Percentiles rank a stretch among this genome's conserved stretches.
These are phyloP conservation scores for Eutrema heterophyllum DNA, from an alignment of 345 rosid species.

Conservation along the genomic window DNA sequence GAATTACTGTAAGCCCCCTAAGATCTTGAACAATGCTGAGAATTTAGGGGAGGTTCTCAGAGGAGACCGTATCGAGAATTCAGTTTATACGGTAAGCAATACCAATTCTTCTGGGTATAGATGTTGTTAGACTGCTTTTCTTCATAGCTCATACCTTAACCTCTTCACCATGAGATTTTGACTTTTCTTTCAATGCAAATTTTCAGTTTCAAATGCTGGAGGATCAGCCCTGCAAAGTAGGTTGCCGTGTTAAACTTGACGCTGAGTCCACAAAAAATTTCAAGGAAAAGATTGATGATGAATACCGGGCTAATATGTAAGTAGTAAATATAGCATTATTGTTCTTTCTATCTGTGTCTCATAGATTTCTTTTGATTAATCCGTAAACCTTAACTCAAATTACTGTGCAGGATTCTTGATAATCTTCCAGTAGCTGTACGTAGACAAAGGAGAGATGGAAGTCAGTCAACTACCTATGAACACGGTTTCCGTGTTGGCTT, in stretches of 20 bases:
- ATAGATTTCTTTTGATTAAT: background rate
- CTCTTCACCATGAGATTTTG: conserved; percentile 4
- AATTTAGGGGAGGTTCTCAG: conserved; percentile 94
- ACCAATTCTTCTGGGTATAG: background rate
- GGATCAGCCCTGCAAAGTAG: conserved; percentile 78
- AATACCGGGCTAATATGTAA: conserved; percentile 91
- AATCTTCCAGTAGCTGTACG: conserved; percentile 98
- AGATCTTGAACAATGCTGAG: conserved; percentile 74
- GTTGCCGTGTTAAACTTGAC: conserved; percentile 54
- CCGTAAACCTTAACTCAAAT: background rate
- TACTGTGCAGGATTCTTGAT: conserved; percentile 78
- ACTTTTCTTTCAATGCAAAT: background rate
- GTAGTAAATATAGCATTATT: conserved; percentile 19
- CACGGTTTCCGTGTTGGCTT: conserved; percentile 97
- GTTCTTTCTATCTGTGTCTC: background rate
- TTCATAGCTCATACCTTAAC: background rate
- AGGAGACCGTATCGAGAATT: conserved; percentile 97
- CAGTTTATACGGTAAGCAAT: conserved; percentile 63
- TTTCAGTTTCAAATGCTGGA: conserved; percentile 86
- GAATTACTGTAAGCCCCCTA: conserved; percentile 65
- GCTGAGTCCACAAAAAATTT: conserved; percentile 77
- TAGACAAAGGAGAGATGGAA: conserved; percentile 91
- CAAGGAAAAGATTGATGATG: conserved; percentile 93
- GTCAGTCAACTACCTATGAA: conserved; percentile 76
- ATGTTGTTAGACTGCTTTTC: background rate